phyloP scores from a whole-genome alignment of 768 basidiomycete genomes.

The Termitomyces sp. region DNA sequence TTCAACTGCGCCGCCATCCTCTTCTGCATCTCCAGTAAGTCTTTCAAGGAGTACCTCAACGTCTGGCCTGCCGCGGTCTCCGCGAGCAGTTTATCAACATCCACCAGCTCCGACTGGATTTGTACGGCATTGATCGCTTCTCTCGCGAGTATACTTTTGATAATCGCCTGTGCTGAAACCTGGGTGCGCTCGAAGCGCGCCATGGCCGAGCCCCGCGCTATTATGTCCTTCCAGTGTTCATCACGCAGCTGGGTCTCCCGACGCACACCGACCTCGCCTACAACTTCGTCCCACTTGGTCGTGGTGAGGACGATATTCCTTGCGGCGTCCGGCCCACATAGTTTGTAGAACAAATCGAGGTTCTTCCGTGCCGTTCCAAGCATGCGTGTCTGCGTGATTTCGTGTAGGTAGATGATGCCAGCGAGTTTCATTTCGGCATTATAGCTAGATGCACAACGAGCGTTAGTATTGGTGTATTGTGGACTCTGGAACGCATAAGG shows the following conservation, averaged over 20 bases:
- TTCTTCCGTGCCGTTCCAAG: conserved; percentile 12
- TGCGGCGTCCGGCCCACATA: conserved; percentile 5
- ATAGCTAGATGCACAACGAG: conserved; percentile 1
- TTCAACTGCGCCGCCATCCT: conserved; percentile 15
- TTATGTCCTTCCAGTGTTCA: conserved; percentile 5
- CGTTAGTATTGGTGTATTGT: background rate
- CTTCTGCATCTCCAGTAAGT: conserved; percentile 23
- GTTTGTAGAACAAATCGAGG: conserved; percentile 14
- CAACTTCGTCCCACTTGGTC: conserved; percentile 11
- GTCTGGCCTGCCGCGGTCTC: conserved; percentile 29
- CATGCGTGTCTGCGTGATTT: conserved; percentile 13
- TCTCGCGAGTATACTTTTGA: conserved; percentile 5
- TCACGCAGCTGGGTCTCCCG: conserved; percentile 4
- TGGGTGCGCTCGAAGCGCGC: conserved; percentile 3
- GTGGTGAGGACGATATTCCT: conserved; percentile 15
- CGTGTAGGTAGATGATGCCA: conserved; percentile 16
- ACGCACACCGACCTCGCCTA: background rate
- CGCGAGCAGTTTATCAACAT: conserved; percentile 21
- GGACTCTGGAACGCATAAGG: background rate
- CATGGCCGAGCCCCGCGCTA: conserved; percentile 1
- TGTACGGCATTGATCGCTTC: conserved; percentile 16
- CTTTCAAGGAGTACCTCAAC: conserved; percentile 21
- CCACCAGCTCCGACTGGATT: conserved; percentile 29
- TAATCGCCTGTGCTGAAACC: conserved; percentile 1
- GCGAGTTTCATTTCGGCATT: conserved; percentile 11